Evolutionary conservation across 108 stramenopile species (phyloP).

Genomic region (Chaetoceros tenuissimus): DNA sequence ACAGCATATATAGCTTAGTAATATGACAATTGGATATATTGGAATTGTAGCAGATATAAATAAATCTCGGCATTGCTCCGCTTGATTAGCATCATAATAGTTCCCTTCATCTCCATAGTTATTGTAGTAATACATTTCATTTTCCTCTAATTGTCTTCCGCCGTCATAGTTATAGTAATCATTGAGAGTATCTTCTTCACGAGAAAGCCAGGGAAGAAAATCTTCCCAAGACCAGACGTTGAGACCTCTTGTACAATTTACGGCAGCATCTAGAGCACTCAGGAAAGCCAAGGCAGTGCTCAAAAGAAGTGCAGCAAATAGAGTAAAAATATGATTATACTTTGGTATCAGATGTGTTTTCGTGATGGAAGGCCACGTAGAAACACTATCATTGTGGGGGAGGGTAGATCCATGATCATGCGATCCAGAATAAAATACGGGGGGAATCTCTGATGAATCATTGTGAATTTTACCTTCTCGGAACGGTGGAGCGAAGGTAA

Average conservation of each 20-base stretch:
- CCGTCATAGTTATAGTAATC: background rate
- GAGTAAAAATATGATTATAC: background rate
- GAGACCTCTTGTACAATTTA: background rate
- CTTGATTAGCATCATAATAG: background rate
- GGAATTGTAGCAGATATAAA: background rate
- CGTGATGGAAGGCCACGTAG: no score
- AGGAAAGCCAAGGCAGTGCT: slow-evolving; percentile 1
- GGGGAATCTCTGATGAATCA: no score
- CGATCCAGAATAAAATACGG: no score
- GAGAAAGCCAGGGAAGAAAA: background rate
- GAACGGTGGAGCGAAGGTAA: no score
- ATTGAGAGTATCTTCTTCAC: no score
- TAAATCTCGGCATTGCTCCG: background rate
- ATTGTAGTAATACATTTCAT: background rate
- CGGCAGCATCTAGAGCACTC: background rate
- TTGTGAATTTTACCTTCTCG: no score
- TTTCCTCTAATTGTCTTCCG: background rate
- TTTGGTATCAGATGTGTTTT: background rate
- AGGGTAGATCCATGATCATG: no score
- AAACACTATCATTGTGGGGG: no score
- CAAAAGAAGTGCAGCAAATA: background rate
- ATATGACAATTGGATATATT: background rate
- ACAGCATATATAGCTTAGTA: background rate
- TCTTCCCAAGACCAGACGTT: background rate
- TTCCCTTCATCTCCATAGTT: background rate